These are phyloP conservation scores for Suhomyces wounanorum DNA, from an alignment of 1,139 yeast species.

Conservation along the genomic window DNA sequence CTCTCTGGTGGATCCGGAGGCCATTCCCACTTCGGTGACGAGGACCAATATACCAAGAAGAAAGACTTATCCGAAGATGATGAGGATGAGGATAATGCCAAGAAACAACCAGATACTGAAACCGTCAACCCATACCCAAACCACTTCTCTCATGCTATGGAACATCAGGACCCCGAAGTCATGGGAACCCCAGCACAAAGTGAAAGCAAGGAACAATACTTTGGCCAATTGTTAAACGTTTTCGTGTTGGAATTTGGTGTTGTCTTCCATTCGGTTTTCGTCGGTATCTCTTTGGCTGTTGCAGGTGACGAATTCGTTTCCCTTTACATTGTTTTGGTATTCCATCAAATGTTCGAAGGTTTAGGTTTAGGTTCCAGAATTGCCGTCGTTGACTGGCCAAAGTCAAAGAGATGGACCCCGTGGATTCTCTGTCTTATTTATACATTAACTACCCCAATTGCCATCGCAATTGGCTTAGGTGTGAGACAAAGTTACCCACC, in stretches of 20 bases:
- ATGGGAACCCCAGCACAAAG: conserved; percentile 43
- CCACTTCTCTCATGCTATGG: conserved; percentile 51
- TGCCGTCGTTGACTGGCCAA: conserved; percentile 72
- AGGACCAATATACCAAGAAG: conserved; percentile 29
- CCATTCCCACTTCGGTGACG: conserved; percentile 56
- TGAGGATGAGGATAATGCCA: conserved; percentile 17
- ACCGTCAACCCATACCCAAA: conserved; percentile 32
- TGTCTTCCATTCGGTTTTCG: conserved; percentile 77
- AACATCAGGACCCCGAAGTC: conserved; percentile 57
- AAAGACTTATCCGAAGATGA: conserved; percentile 18
- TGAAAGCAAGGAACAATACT: conserved; percentile 40
- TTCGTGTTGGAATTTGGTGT: conserved; percentile 78
- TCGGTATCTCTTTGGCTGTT: conserved; percentile 74
- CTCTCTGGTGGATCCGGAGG: conserved; percentile 19
- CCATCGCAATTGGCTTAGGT: conserved; percentile 85
- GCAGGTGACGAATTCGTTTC: conserved; percentile 73
- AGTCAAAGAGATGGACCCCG: conserved; percentile 48
- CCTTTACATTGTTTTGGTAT: conserved; percentile 75
- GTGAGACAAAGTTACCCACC: conserved; percentile 66
- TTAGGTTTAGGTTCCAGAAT: conserved; percentile 87
- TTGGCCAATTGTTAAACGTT: conserved; percentile 47
- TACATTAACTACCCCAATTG: conserved; percentile 78
- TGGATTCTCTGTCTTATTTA: conserved; percentile 62
- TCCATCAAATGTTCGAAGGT: conserved; percentile 94
- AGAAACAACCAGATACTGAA: conserved; percentile 17